phyloP scores from a whole-genome alignment of 2,329 filamentous ascomycete species.

The Ceratocystis diversiconidia region DNA sequence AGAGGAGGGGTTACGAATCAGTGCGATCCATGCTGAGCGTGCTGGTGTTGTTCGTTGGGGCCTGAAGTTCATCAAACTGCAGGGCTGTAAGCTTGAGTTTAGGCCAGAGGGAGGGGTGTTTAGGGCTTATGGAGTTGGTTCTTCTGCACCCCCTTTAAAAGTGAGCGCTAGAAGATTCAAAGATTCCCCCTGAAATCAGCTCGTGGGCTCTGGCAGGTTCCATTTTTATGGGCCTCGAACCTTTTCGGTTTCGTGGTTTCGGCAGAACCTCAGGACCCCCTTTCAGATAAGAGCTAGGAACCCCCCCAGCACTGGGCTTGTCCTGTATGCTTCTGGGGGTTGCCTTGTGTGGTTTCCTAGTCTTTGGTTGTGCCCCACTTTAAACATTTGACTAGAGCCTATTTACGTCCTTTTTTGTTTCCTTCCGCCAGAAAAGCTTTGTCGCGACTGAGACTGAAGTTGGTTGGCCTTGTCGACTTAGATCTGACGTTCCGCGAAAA shows the following conservation, averaged over 20 bases:
- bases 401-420: not conserved
- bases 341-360: not conserved
- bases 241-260: not conserved
- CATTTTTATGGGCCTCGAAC: not conserved
- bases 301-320: no score
- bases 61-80: constrained; percentile 1
- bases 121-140: not conserved
- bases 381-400: not conserved
- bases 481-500: not conserved
- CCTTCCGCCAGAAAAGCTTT: not conserved
- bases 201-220: not conserved
- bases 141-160: not conserved
- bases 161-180: not conserved
- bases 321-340: no score
- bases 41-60: not conserved
- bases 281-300: not conserved
- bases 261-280: not conserved
- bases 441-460: not conserved
- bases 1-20: not conserved
- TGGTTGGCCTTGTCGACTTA: not conserved
- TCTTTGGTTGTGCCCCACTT: not conserved
- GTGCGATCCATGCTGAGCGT: not conserved
- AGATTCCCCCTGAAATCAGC: not conserved
- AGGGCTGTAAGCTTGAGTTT: not conserved
- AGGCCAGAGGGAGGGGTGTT: not conserved